Evolutionary conservation across 2,329 filamentous ascomycete genomes (phyloP).

Genomic region (Cercospora brassicicola): DNA sequence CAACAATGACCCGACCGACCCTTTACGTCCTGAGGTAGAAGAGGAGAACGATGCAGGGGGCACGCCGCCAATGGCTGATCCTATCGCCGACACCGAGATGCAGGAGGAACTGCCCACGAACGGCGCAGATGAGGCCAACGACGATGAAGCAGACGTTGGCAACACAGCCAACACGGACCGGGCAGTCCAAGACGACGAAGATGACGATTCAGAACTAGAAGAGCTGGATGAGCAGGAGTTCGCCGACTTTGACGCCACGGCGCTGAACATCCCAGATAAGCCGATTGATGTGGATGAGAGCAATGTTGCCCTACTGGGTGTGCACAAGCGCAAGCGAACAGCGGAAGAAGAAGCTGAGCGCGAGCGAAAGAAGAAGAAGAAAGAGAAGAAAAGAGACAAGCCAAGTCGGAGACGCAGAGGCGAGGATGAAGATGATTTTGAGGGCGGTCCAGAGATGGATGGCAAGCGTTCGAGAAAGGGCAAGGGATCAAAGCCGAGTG

Average conservation of each 20-base stretch:
- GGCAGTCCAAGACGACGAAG: constrained; percentile 50
- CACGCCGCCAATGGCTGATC: constrained; percentile 46
- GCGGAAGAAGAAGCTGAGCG: constrained; percentile 61
- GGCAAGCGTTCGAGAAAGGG: constrained; percentile 55
- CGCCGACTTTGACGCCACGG: constrained; percentile 62
- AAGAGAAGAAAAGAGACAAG: constrained; percentile 31
- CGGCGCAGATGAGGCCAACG: constrained; percentile 28
- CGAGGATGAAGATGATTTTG: constrained; percentile 28
- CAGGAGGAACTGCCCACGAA: constrained; percentile 35
- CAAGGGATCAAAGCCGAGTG: constrained; percentile 44
- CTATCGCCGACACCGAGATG: constrained; percentile 49
- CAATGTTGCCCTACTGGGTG: constrained; percentile 61
- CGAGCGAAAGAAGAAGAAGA: constrained; percentile 48
- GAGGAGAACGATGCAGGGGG: constrained; percentile 49
- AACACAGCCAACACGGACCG: constrained; percentile 32
- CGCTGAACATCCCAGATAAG: constrained; percentile 62
- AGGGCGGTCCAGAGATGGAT: constrained; percentile 52
- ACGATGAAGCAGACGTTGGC: constrained; percentile 26
- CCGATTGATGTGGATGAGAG: constrained; percentile 62
- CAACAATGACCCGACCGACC: constrained; percentile 49
- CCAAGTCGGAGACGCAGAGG: constrained; percentile 24
- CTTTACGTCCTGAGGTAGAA: constrained; percentile 49
- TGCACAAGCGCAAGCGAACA: constrained; percentile 66
- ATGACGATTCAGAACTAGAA: constrained; percentile 62
- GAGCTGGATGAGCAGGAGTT: constrained; percentile 67